A percentile compares a stretch with the other conserved stretches of the same genome.
Conservation (phyloP, 169 alveolate species). For the Miamiensis avidus region DNA sequence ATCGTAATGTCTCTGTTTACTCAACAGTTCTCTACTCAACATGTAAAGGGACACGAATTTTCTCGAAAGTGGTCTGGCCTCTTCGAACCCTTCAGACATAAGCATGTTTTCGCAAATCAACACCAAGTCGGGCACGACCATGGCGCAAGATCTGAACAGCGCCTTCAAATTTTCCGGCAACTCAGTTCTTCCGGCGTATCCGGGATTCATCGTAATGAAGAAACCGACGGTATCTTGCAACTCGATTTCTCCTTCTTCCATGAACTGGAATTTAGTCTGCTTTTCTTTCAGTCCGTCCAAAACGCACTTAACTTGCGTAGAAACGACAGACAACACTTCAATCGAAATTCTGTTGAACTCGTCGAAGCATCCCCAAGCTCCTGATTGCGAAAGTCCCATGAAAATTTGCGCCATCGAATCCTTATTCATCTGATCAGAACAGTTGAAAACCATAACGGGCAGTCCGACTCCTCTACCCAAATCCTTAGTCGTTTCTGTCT, state of each 20-base stretch:
- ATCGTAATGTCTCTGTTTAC: slow-evolving; percentile 95
- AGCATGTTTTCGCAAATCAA: slow-evolving; percentile 97
- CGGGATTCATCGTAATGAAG: slow-evolving; percentile 97
- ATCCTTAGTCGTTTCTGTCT: slow-evolving; percentile 85
- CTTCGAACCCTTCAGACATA: slow-evolving; percentile 96
- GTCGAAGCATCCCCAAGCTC: slow-evolving; percentile 99
- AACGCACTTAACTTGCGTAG: slow-evolving; percentile 94
- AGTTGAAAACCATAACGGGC: slow-evolving; percentile 86
- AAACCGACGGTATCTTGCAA: slow-evolving; percentile 85
- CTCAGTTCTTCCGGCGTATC: slow-evolving; percentile 98
- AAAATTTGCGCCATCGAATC: slow-evolving; percentile 95
- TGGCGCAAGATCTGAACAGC: slow-evolving; percentile 95
- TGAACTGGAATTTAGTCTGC: slow-evolving; percentile 64
- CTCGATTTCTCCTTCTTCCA: slow-evolving; percentile 85
- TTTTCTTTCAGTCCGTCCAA: slow-evolving; percentile 91
- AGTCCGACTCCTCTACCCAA: slow-evolving; percentile 88
- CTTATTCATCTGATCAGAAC: slow-evolving; percentile 88
- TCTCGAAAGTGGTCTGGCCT: slow-evolving; percentile 91
- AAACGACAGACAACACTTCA: slow-evolving; percentile 96
- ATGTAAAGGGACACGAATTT: slow-evolving; percentile 93
- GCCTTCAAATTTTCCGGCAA: slow-evolving; percentile 97
- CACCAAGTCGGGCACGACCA: slow-evolving; percentile 97
- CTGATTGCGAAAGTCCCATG: slow-evolving; percentile 94
- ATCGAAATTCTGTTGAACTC: slow-evolving; percentile 97
- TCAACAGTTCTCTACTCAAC: slow-evolving; percentile 89